Evolutionary conservation across 768 basidiomycete genomes (phyloP).

Genomic region (Lyophyllum semitale): DNA sequence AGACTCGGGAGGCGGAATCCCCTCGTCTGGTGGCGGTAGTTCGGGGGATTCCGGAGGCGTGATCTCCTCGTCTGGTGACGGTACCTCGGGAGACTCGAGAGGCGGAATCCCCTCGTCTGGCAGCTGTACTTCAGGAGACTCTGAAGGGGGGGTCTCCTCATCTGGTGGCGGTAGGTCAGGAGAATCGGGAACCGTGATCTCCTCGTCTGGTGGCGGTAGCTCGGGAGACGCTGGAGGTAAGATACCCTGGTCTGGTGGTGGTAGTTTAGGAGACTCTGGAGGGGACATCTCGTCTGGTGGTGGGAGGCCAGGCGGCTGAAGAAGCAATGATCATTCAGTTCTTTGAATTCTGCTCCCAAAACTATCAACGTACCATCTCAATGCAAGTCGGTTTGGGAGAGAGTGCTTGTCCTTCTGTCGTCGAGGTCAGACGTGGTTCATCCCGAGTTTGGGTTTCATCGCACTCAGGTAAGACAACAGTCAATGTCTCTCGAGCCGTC

Average conservation of each 20-base stretch:
- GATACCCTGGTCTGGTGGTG: background rate
- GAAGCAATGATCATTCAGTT: background rate
- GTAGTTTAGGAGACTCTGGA: background rate
- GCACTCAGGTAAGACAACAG: conserved; percentile 20
- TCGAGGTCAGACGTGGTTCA: conserved; percentile 23
- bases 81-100: background rate
- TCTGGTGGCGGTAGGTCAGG: background rate
- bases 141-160: background rate
- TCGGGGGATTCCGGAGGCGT: too few relatives aligned
- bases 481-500: conserved; percentile 19
- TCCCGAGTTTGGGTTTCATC: conserved; percentile 22
- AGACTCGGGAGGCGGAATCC: background rate
- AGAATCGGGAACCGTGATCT: background rate
- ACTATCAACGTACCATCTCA: background rate
- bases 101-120: background rate
- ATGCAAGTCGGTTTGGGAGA: conserved; percentile 8
- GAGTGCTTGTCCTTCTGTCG: background rate
- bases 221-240: background rate
- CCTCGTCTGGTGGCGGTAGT: background rate
- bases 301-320: background rate
- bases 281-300: too few relatives aligned
- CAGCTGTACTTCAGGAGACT: background rate
- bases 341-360: background rate
- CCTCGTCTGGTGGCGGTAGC: background rate
- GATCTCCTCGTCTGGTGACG: background rate